phyloP scores from a whole-genome alignment of 768 basidiomycete species.

The Lentinula boryana region DNA sequence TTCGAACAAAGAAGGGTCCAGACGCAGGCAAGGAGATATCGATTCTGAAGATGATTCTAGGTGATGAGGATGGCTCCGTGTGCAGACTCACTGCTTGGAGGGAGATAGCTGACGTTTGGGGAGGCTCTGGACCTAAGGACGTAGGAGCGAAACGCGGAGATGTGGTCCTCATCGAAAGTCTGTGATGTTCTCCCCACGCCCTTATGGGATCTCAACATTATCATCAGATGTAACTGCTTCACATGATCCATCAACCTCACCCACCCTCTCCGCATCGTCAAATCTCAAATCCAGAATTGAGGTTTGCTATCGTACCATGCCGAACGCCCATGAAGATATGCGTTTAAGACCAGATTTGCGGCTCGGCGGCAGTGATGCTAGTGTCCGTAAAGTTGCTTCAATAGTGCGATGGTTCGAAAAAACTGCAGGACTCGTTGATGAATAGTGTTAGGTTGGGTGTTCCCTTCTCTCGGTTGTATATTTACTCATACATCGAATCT shows the following conservation, averaged over 20 bases:
- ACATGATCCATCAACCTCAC: conserved; percentile 36
- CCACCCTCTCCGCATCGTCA: conserved; percentile 63
- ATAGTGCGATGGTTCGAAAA: conserved; percentile 68
- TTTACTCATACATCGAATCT: not conserved
- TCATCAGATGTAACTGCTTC: conserved; percentile 47
- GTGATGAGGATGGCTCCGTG: conserved; percentile 64
- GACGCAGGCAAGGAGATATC: conserved; percentile 69
- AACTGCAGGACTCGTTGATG: conserved; percentile 52
- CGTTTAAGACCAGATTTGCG: conserved; percentile 67
- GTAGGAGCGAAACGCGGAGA: conserved; percentile 62
- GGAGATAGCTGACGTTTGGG: conserved; percentile 70
- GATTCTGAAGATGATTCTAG: conserved; percentile 64
- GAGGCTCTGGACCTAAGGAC: conserved; percentile 34
- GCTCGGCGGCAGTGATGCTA: conserved; percentile 62
- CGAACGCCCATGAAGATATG: conserved; percentile 51
- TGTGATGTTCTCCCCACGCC: conserved; percentile 17
- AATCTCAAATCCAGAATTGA: conserved; percentile 53
- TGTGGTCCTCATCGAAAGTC: conserved; percentile 65
- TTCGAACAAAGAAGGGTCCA: conserved; percentile 59
- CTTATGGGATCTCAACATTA: not conserved
- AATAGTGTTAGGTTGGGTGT: no score
- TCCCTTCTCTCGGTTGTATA: not conserved
- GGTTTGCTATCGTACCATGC: conserved; percentile 79
- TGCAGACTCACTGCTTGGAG: conserved; percentile 78
- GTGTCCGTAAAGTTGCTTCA: conserved; percentile 59